Evolutionary conservation across 371 early-diverging fungal genomes (phyloP).

Genomic region (Dinochytrium kinnereticum): DNA sequence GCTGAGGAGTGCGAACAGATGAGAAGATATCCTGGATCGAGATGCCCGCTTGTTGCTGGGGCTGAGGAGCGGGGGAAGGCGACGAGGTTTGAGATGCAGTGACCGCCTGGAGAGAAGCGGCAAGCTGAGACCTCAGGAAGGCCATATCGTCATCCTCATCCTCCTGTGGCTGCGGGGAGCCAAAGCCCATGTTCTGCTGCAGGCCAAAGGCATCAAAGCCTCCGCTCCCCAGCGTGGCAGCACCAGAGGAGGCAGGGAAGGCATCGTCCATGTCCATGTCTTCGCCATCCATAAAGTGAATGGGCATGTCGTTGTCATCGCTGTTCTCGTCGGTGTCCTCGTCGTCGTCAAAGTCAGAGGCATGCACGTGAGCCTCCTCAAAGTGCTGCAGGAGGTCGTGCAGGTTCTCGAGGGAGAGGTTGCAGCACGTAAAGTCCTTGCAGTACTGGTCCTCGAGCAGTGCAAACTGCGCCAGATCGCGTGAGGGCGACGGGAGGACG

Average conservation of each 20-base stretch:
- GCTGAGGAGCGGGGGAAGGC: neutral
- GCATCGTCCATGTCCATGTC: conserved; percentile 40
- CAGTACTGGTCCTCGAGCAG: conserved; percentile 86
- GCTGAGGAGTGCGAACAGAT: neutral
- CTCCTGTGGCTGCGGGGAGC: neutral
- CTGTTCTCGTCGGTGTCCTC: conserved; percentile 33
- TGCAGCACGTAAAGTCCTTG: conserved; percentile 92
- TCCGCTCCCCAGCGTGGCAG: neutral
- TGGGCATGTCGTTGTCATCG: conserved; percentile 26
- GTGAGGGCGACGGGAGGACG: conserved; percentile 48
- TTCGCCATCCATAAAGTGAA: conserved; percentile 22
- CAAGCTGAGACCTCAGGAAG: conserved; percentile 6
- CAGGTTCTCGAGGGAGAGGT: conserved; percentile 76
- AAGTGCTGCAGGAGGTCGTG: conserved; percentile 92
- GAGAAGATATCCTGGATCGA: conserved; percentile 11
- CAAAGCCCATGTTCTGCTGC: neutral
- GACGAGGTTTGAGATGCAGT: neutral
- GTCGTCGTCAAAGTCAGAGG: conserved; percentile 65
- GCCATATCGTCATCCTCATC: neutral
- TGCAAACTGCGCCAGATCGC: conserved; percentile 75
- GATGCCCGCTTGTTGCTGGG: neutral
- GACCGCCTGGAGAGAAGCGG: conserved; percentile 5
- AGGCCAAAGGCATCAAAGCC: neutral
- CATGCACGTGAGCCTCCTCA: conserved; percentile 88
- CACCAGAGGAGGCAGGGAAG: neutral